Base-by-base conservation (phyloP, 208 protist species). In the Jaenimonas drosophilae region DNA sequence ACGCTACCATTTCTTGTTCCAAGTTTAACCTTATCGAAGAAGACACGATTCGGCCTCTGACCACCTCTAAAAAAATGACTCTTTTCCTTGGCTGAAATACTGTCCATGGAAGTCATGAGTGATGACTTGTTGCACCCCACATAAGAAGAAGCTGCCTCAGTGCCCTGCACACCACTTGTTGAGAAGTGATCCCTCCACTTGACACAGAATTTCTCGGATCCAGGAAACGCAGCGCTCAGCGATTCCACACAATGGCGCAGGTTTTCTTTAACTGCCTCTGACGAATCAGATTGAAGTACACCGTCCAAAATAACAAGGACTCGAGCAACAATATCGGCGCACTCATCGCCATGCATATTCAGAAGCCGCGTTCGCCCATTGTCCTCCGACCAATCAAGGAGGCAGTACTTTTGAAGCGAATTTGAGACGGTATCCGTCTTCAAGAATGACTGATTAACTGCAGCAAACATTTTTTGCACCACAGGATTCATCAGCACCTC, bases 1-100 rank as follows among this genome's bases (percentile, higher is more conserved):
- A 73, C 32, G 7, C 41, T 31, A 6, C 64, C 57, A 41, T 70
- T 69, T 29, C 64, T 64, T 26, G 65, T 76, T 7, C 70, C 34
- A 34, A 86, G 59, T 33, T 36, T 33, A n/a, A 55, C 53, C 24
- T 20, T 63, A 34, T n/a, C 49, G 36, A 33, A 61, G 39, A 37
- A 32, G 25, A 53, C 51, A 19, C 24, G 41, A 49, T 33, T 60
- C 17, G 53, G 55, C 21, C 34, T 31, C 37, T 52, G 63, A 29
- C 39, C 49, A n/a, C 72, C 65, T 30, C 54, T 54, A 53, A 82
- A 71, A 61, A 67, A 79, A 23, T 48, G 17, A 0, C 53, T 34
- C 37, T 52, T 70, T 31, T 69, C 57, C 28, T 47, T 43, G 16
- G 64, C 49, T 16, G 58, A 58, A 38, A 76, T 20, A 1, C 44